phyloP scores from a whole-genome alignment of 2,329 filamentous ascomycete genomes.

The Rachicladosporium sp. region DNA sequence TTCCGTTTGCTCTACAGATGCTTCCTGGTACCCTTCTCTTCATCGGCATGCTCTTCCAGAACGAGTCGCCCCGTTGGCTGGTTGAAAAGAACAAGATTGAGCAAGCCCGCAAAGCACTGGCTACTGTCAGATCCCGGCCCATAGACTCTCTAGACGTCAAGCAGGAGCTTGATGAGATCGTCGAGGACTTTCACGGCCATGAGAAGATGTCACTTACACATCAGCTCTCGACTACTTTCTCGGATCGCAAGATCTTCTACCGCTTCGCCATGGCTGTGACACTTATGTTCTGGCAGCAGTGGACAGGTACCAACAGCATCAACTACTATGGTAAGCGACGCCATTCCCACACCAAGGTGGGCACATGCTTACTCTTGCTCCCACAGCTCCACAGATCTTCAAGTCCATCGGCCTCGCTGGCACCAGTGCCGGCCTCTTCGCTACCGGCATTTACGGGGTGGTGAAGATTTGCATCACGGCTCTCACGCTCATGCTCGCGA shows the following conservation, averaged over 20 bases:
- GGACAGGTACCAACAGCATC: constrained; percentile 2
- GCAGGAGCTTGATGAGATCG: constrained; percentile 32
- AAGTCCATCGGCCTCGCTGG: constrained; percentile 29
- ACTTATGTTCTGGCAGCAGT: constrained; percentile 32
- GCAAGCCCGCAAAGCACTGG: constrained; percentile 31
- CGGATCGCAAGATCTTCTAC: constrained; percentile 28
- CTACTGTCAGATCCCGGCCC: constrained; percentile 26
- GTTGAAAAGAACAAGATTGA: constrained; percentile 37
- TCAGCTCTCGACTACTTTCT: constrained; percentile 27
- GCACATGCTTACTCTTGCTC: too few relatives aligned
- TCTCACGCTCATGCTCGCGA: constrained; percentile 31
- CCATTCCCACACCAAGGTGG: too few relatives aligned
- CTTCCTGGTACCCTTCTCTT: constrained; percentile 40
- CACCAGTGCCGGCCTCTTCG: constrained; percentile 30
- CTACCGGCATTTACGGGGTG: constrained; percentile 35
- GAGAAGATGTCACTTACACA: constrained; percentile 28
- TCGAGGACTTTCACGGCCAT: constrained; percentile 32
- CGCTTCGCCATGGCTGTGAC: constrained; percentile 30
- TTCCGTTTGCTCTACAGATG: constrained; percentile 41
- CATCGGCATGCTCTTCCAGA: constrained; percentile 38
- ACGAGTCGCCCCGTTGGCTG: constrained; percentile 43
- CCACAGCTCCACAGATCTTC: constrained; percentile 30
- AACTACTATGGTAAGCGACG: constrained; percentile 14
- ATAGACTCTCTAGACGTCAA: constrained; percentile 25
- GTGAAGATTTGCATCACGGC: constrained; percentile 35